Base-by-base conservation (phyloP, 768 basidiomycete genomes). In the Rhizopogon salebrosus region DNA sequence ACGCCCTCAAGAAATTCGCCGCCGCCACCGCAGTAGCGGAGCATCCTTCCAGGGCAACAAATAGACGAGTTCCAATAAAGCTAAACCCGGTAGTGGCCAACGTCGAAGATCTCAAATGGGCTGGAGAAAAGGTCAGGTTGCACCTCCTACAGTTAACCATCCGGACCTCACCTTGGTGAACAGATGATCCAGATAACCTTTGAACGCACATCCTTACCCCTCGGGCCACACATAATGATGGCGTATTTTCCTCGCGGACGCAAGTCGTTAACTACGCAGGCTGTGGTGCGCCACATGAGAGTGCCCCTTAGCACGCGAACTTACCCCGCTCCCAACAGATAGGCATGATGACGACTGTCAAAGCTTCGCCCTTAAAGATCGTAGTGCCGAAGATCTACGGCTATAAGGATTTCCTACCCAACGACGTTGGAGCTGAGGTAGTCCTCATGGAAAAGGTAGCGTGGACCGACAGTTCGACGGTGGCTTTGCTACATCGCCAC, bases 131-230 rank as follows among this genome's bases (percentile, higher is more conserved):
- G 54, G 66, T 63, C 54, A 24, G 63, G 38, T 31, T 23, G 38
- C 39, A 46, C 39, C 22, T 27, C 11, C 34, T 10, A 16, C 29
- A 34, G 4, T 16, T 34, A 46, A 23, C 31, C 18, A 46, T 23
- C 14, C 31, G 31, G 16, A 46, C 45, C 45, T 46, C 8, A 46
- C 20, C 45, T 34, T 22, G 27, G 20, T 24, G 41, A 3, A 24
- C 53, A 68, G 66, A 68, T 66, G 67, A 62, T 68, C 26, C 31
- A 62, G 46, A 58, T 68, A 36, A 60, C 61, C 4, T 64, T 68
- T 38, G 65, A 64, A 37, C 64, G 57, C 10, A 45, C 51, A 26
- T 57, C 60, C 26, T 48, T 68, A 24, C 66, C 66, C 4, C 54
- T 66, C 42, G 66, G 66, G 7, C 66, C 66, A 18, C 54, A 60